Conservation (phyloP, 805 yeast genomes). For the Ogataea nonfermentans region DNA sequence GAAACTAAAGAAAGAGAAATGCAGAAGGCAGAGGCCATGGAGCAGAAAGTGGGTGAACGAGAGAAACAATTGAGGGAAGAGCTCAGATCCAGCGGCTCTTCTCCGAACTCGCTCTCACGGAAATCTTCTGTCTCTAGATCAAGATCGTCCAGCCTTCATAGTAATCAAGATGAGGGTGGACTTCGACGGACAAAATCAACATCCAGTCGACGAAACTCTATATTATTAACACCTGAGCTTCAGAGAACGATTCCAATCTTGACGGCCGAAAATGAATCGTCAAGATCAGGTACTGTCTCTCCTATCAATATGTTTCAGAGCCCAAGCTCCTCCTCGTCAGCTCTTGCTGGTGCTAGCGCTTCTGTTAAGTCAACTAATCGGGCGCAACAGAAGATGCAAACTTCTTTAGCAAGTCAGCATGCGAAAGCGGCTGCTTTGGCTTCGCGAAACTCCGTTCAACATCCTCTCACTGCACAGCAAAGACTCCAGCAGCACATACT, state of each 20-base stretch:
- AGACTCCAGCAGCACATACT: constrained; percentile 36
- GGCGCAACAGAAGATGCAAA: constrained; percentile 1
- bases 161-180: constrained; percentile 4
- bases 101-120: constrained; percentile 16
- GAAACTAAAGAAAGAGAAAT: constrained; percentile 19
- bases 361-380: constrained; percentile 18
- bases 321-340: constrained; percentile 16
- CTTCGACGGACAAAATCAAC: constrained; percentile 10
- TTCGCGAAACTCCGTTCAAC: constrained; percentile 16
- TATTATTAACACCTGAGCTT: constrained; percentile 17
- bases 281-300: constrained; percentile 1
- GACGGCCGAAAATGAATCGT: constrained; percentile 1
- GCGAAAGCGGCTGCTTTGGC: constrained; percentile 27
- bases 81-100: constrained; percentile 14
- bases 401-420: constrained; percentile 14
- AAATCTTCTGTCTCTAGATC: constrained; percentile 18
- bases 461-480: constrained; percentile 34
- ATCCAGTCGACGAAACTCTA: constrained; percentile 14
- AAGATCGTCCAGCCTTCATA: constrained; percentile 16
- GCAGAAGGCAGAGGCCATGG: constrained; percentile 14
- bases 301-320: constrained; percentile 18
- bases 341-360: constrained; percentile 29
- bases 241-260: constrained; percentile 10
- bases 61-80: constrained; percentile 23
- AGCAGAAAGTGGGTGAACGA: constrained; percentile 22